Evolutionary conservation across 352 stramenopile species (phyloP), one percentile per base, ranked within the genome.

Genomic region (Phytophthora chlamydospora): DNA sequence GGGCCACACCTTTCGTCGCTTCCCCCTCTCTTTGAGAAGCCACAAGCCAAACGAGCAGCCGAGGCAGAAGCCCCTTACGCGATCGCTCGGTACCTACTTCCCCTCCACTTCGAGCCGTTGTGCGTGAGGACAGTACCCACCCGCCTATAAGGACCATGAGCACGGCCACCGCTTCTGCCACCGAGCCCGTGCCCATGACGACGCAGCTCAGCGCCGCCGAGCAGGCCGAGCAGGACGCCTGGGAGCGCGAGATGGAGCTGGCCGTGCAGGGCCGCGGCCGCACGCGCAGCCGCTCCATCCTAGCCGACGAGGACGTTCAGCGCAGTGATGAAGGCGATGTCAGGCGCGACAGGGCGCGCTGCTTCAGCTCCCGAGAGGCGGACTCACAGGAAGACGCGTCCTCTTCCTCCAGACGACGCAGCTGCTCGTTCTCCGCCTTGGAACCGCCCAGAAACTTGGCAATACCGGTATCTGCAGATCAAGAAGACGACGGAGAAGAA

Each of bases 201-300:
- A 29, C 42, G 4, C 8, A 35, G 6, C 13, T 39, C 21, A 53
- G 32, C 29, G n/a, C 53, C 6, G 34, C 57, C 41, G 75, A 85
- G 19, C 80, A 88, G 33, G 68, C 78, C 10, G 77, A 81, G 11
- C 78, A 90, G 47, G 69, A 62, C 43, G 73, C 66, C 27, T 95
- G 86, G 86, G 86, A 95, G 62, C 65, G 62, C 12, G 86, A 95
- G 68, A 95, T 95, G 86, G 86, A 95, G 66, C 73, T 73, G 29
- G 78, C 81, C 12, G 83, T 95, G 19, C 70, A 91, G 36, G 71
- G 73, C 58, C 81, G 86, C 55, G 86, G 84, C 1, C 84, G 86
- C 46, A 89, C 82, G 49, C 84, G 86, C 43, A 93, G 83, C 40
- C 84, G 83, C 41, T 95, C 86, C 47, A 91, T 95, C 62, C 67